A percentile compares a stretch with the other conserved stretches of the same genome.
Conservation (phyloP, 2,329 filamentous ascomycete species). For the Aureobasidium sp. region DNA sequence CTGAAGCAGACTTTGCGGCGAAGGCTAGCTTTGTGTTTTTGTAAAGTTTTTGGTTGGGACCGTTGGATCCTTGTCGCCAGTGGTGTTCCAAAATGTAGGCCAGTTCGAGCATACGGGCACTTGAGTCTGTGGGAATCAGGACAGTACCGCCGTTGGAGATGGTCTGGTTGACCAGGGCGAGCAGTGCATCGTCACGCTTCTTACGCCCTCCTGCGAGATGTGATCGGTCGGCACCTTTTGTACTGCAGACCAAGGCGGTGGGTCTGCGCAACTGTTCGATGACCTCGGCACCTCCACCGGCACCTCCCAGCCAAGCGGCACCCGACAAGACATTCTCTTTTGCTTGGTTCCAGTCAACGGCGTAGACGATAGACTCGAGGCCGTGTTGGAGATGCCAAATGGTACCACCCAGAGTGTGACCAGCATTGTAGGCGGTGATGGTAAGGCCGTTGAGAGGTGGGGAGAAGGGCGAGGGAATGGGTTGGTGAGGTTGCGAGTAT, state of each 20-base stretch:
- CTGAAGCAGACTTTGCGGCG: slow-evolving; percentile 75
- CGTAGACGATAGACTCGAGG: slow-evolving; percentile 93
- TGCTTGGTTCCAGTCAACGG: slow-evolving; percentile 97
- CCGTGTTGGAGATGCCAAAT: slow-evolving; percentile 99
- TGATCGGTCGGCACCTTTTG: slow-evolving; percentile 64
- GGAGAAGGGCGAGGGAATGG: slow-evolving; percentile 75
- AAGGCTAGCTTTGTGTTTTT: slow-evolving; percentile 59
- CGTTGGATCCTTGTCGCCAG: slow-evolving; percentile 53
- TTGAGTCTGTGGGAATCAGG: slow-evolving; percentile 88
- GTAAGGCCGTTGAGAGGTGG: slow-evolving; percentile 84
- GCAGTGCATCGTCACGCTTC: slow-evolving; percentile 74
- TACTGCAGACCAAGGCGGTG: slow-evolving; percentile 88
- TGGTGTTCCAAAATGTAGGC: slow-evolving; percentile 88
- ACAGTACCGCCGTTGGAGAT: slow-evolving; percentile 80
- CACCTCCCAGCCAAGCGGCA: slow-evolving; percentile 84
- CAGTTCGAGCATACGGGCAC: slow-evolving; percentile 84
- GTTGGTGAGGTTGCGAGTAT: slow-evolving; percentile 93
- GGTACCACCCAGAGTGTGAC: slow-evolving; percentile 89
- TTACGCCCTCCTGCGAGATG: slow-evolving; percentile 51
- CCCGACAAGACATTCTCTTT: slow-evolving; percentile 89
- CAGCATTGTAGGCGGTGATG: slow-evolving; percentile 93
- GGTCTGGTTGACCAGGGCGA: slow-evolving; percentile 72
- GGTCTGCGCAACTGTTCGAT: slow-evolving; percentile 90
- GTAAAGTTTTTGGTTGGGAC: slow-evolving; percentile 35
- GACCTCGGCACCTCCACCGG: slow-evolving; percentile 76